A percentile compares a stretch with the other conserved stretches of the same genome.
Conservation (phyloP, 2,329 filamentous ascomycete genomes). For the Hypoxylon rubiginosum region DNA sequence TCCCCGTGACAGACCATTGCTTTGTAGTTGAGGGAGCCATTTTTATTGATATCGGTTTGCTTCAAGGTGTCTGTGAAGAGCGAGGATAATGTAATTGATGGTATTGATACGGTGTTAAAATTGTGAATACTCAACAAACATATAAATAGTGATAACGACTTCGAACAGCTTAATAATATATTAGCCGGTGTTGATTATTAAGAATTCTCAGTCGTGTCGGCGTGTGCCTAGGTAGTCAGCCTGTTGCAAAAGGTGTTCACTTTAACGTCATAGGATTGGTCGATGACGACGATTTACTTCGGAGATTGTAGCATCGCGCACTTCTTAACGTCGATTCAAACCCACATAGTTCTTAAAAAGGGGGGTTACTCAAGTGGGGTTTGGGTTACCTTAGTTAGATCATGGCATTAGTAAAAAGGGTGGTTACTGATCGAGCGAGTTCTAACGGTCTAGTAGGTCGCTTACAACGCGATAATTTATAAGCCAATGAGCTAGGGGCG, state of each 20-base stretch:
- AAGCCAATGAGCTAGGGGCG: background rate
- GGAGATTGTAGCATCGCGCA: slow-evolving; percentile 9
- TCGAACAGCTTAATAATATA: background rate
- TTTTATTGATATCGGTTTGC: background rate
- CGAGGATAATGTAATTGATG: background rate
- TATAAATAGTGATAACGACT: background rate
- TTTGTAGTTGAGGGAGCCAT: slow-evolving; percentile 60
- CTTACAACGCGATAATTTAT: background rate
- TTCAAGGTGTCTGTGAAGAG: background rate
- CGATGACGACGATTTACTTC: slow-evolving; percentile 10
- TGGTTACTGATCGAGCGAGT: slow-evolving; percentile 3
- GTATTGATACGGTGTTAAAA: background rate
- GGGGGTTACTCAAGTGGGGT: slow-evolving; percentile 1
- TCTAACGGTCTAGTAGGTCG: background rate
- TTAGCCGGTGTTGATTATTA: background rate
- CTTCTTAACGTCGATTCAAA: slow-evolving; percentile 3
- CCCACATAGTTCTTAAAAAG: background rate
- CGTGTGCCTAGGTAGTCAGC: background rate
- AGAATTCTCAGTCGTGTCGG: background rate
- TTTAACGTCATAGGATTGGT: slow-evolving; percentile 22
- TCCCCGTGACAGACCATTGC: slow-evolving; percentile 69
- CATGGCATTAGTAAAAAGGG: background rate
- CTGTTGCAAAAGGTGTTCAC: slow-evolving; percentile 1
- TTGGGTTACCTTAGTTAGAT: background rate
- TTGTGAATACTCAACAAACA: background rate